phyloP scores from a whole-genome alignment of 805 yeast species.

The Cyberlindnera mycetangii region DNA sequence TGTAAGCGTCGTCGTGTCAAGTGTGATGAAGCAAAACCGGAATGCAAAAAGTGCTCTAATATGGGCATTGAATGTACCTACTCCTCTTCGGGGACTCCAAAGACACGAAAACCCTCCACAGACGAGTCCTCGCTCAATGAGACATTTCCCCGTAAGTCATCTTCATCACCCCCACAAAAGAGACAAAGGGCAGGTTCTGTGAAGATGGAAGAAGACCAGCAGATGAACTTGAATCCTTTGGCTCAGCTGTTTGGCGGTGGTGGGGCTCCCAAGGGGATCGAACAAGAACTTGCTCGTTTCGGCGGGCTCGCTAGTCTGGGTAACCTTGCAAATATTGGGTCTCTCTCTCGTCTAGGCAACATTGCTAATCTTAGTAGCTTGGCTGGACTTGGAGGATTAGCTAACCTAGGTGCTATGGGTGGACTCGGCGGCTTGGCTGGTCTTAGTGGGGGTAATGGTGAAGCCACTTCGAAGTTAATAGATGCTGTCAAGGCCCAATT shows the following conservation, averaged over 20 bases:
- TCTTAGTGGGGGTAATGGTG: background rate
- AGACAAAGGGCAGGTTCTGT: background rate
- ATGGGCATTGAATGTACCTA: conserved; percentile 79
- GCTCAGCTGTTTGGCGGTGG: conserved; percentile 2
- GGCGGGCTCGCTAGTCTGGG: background rate
- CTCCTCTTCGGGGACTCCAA: conserved; percentile 19
- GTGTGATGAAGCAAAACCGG: conserved; percentile 85
- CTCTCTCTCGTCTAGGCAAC: background rate
- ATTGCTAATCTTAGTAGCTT: background rate
- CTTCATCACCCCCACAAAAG: conserved; percentile 1
- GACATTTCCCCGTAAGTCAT: background rate
- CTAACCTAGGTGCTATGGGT: background rate
- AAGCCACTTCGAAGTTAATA: conserved; percentile 6
- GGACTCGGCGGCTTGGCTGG: background rate
- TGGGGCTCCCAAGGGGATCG: conserved; percentile 6
- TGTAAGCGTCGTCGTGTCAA: conserved; percentile 89
- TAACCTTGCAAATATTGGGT: background rate
- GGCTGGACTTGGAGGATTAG: background rate
- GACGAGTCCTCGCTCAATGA: background rate
- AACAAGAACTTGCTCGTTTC: conserved; percentile 6
- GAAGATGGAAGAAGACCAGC: background rate
- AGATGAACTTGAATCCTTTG: conserved; percentile 1
- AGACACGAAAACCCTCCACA: background rate
- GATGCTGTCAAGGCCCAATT: conserved; percentile 12
- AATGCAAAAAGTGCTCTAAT: conserved; percentile 74